phyloP scores from a whole-genome alignment of 225 moss, liverwort and hornwort species.

The Physcomitrellopsis africana region DNA sequence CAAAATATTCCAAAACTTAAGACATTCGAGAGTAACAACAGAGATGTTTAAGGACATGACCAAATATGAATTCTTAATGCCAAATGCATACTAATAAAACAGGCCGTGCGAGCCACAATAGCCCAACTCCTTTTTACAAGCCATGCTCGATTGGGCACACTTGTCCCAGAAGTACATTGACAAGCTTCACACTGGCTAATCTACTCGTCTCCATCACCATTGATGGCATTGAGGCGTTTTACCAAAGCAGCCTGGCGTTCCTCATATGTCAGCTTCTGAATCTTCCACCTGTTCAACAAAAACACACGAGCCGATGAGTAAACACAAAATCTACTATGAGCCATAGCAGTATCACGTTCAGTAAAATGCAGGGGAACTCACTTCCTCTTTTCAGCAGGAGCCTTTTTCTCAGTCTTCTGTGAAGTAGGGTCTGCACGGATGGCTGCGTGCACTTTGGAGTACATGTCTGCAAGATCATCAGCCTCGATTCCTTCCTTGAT shows the following conservation, averaged over 20 bases:
- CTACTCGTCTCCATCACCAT: constrained; percentile 52
- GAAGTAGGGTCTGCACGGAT: constrained; percentile 62
- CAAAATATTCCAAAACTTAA: no score
- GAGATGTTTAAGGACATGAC: no score
- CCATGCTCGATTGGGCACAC: no score
- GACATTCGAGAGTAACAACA: no score
- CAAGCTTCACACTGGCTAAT: not conserved
- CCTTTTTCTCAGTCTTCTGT: constrained; percentile 58
- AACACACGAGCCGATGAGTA: not conserved
- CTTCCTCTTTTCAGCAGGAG: constrained; percentile 59
- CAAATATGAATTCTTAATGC: no score
- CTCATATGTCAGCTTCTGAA: constrained; percentile 66
- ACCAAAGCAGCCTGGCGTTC: constrained; percentile 69
- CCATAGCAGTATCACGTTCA: not conserved
- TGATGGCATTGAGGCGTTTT: constrained; percentile 56
- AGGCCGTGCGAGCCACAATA: no score
- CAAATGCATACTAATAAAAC: no score
- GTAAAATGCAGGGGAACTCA: not conserved
- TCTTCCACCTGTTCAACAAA: constrained; percentile 55
- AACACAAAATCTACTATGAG: not conserved
- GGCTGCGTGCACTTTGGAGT: constrained; percentile 56
- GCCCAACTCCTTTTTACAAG: no score
- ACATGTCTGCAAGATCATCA: constrained; percentile 53
- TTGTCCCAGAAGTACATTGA: no score
- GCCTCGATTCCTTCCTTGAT: constrained; percentile 57